These are phyloP conservation scores for Boehmeria nivea DNA, from an alignment of 306 rosid genomes.

Conservation along the genomic window DNA sequence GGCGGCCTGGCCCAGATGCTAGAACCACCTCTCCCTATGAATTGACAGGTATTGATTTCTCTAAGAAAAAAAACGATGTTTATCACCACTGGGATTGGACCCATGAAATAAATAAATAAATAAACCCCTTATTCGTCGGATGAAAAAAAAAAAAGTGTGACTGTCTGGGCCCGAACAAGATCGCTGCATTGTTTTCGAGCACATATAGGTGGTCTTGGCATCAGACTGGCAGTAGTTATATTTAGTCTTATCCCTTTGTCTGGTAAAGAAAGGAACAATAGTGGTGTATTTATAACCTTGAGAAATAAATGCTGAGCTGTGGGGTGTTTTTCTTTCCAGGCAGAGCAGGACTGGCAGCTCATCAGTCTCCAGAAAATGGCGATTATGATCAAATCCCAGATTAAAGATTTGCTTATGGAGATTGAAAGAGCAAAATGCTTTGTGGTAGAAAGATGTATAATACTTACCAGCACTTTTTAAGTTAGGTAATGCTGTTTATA, in stretches of 20 bases:
- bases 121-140: no score
- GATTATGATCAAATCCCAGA: conserved; percentile 80
- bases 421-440: conserved; percentile 21
- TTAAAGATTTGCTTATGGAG: conserved; percentile 28
- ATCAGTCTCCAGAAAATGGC: conserved; percentile 84
- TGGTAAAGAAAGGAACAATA: neutral
- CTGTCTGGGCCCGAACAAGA: no score
- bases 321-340: conserved; percentile 38
- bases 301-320: conserved; percentile 11
- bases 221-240: no score
- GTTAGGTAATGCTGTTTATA: conserved; percentile 44
- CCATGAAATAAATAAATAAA: no score
- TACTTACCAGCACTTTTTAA: conserved; percentile 37
- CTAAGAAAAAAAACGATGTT: neutral
- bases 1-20: conserved; percentile 61
- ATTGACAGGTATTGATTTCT: conserved; percentile 47
- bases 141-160: no score
- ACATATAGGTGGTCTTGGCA: no score
- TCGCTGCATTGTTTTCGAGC: no score
- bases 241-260: no score
- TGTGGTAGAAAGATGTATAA: conserved; percentile 57
- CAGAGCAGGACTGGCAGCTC: conserved; percentile 52
- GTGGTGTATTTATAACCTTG: neutral
- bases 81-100: no score
- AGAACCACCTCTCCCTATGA: conserved; percentile 49